These are phyloP conservation scores for Botrytis tulipae DNA, from an alignment of 2,329 filamentous ascomycete genomes.

Conservation along the genomic window DNA sequence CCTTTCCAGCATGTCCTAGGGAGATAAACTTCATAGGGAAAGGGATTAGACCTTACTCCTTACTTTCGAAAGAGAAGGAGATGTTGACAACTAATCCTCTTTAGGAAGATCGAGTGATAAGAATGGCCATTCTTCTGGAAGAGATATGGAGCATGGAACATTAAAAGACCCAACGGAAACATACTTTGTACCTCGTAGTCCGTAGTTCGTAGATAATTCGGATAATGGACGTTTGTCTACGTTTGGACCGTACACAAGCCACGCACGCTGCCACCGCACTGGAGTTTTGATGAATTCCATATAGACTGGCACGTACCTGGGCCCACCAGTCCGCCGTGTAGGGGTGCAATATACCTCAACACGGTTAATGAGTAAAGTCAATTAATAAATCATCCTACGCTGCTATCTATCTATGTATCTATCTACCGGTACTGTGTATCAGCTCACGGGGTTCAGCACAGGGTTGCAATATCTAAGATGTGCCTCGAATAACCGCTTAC, in stretches of 20 bases:
- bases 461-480: neutral
- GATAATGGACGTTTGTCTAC: neutral
- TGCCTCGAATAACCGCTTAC: slow-evolving; percentile 18
- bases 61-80: neutral
- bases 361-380: neutral
- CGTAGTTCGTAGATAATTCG: neutral
- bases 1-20: neutral
- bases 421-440: too few species aligned
- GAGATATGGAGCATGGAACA: slow-evolving; percentile 4
- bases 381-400: neutral
- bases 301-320: neutral
- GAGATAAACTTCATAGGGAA: neutral
- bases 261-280: slow-evolving; percentile 11
- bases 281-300: neutral
- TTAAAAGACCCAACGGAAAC: neutral
- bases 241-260: neutral
- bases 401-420: neutral
- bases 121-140: slow-evolving; percentile 3
- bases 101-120: neutral
- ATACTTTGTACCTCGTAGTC: neutral
- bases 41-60: neutral
- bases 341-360: neutral
- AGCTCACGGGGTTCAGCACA: neutral
- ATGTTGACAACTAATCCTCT: neutral
- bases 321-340: neutral